A percentile compares a stretch with the other conserved stretches of the same genome.
These are phyloP conservation scores for Chrysopogon serrulatus DNA, from an alignment of 176 grass and related monocot species.

Conservation along the genomic window DNA sequence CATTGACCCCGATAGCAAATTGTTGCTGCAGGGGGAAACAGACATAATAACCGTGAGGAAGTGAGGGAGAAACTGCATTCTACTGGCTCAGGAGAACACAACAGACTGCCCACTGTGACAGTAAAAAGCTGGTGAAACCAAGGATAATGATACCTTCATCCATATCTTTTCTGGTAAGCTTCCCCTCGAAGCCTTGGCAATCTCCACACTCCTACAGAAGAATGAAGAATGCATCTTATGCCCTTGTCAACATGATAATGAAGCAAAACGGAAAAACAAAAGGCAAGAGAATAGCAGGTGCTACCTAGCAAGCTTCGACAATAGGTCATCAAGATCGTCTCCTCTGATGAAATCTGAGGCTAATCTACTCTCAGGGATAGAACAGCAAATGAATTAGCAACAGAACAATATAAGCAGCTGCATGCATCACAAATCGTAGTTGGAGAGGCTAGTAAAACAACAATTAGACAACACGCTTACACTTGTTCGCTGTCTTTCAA, in stretches of 20 bases:
- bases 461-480: neutral
- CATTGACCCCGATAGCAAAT: conserved; percentile 86
- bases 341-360: conserved; percentile 48
- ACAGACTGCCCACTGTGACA: neutral
- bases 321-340: conserved; percentile 52
- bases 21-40: conserved; percentile 51
- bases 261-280: neutral
- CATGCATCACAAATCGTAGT: neutral
- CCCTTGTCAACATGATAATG: neutral
- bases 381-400: neutral
- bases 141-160: conserved; percentile 62
- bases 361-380: neutral
- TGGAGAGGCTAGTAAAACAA: neutral
- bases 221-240: neutral
- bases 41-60: neutral
- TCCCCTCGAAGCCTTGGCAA: conserved; percentile 64
- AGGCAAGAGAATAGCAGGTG: neutral
- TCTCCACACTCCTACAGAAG: conserved; percentile 56
- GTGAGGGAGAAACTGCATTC: neutral
- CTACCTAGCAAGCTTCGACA: conserved; percentile 55
- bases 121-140: neutral
- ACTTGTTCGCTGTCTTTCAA: conserved; percentile 17
- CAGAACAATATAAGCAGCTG: neutral
- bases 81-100: neutral
- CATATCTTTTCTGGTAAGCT: conserved; percentile 81